Base-by-base conservation (phyloP, 1,284 basidiomycete species). In the Meira miltonrushii region DNA sequence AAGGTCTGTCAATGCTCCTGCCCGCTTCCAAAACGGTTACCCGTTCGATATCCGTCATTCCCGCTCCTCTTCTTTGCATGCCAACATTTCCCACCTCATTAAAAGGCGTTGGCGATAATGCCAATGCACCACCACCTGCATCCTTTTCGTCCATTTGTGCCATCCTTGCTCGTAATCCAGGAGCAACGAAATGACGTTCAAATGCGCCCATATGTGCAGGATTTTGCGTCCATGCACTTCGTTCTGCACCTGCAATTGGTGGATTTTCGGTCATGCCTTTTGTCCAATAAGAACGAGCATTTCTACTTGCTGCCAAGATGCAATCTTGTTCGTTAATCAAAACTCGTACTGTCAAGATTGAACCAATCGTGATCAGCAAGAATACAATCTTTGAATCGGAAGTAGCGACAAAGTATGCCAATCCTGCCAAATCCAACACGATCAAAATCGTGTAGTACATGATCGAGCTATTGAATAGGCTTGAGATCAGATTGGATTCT, bases 291-390 rank as follows among this genome's bases (percentile, higher is more conserved):
- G 46, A 21, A 7, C 21, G 17, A 48, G 46, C 13, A 21, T 48
- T n/a, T 15, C 10, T 15, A 25, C 23, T 48, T n/a, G 17, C 17
- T 19, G 50, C 50, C 6, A 53, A n/a, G 37, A 53, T 41, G 37
- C 38, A 53, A 13, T 53, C 50, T 41, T 53, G 50, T 33, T 53
- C 50, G 12, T 39, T 39, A 7, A 53, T 39, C 17, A 53, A 41
- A 15, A 53, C 50, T 39, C 50, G 19, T 13, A 53, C 37, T 19
- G 19, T 41, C 13, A 53, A 19, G 23, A 53, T 53, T 39, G 50
- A 39, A 8, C 28, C 50, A 38, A 15, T 28, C 17, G 28, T 23
- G 13, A 41, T 41, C 6, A 41, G 23, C 38, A 53, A 41, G 7
- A 17, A 19, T 2, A 53, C 50, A 19, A 41, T 39, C 8, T 39